phyloP scores from a whole-genome alignment of 176 grass and related monocot species.

The Rhynchospora pubera region DNA sequence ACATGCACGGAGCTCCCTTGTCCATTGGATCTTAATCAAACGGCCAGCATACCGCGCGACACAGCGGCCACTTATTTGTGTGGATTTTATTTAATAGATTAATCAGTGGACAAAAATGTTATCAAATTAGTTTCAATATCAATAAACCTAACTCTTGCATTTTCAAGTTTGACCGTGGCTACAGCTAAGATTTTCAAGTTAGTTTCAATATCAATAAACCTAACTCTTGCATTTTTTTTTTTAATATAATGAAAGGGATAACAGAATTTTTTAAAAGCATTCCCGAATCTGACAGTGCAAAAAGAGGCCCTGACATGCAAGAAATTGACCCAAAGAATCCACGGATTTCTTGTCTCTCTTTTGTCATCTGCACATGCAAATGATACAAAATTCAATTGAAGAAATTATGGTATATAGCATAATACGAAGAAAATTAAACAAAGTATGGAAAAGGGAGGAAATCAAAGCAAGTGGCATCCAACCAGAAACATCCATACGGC shows the following conservation, averaged over 20 bases:
- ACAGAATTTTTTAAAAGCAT: background rate
- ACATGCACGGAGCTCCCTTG: too few relatives aligned
- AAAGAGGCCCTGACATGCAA: background rate
- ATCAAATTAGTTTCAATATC: too few relatives aligned
- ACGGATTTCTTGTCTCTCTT: background rate
- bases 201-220: background rate
- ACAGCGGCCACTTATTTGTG: too few relatives aligned
- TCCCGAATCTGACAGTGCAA: background rate
- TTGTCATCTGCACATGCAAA: constrained; percentile 20
- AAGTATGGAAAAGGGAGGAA: background rate
- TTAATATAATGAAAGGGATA: background rate
- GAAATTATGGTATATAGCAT: background rate
- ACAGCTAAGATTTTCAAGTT: background rate
- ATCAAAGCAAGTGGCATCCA: constrained; percentile 18
- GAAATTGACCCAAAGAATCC: background rate
- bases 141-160: too few relatives aligned
- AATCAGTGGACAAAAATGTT: too few relatives aligned
- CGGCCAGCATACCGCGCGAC: too few relatives aligned
- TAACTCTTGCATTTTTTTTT: background rate
- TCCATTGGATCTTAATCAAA: too few relatives aligned
- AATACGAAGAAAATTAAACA: background rate
- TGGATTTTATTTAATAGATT: too few relatives aligned
- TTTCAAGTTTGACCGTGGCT: too few relatives aligned
- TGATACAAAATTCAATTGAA: constrained; percentile 1
- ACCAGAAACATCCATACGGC: constrained; percentile 4